Base-by-base conservation (phyloP, 202 grass and related monocot species). In the Sporobolus alterniflorus region DNA sequence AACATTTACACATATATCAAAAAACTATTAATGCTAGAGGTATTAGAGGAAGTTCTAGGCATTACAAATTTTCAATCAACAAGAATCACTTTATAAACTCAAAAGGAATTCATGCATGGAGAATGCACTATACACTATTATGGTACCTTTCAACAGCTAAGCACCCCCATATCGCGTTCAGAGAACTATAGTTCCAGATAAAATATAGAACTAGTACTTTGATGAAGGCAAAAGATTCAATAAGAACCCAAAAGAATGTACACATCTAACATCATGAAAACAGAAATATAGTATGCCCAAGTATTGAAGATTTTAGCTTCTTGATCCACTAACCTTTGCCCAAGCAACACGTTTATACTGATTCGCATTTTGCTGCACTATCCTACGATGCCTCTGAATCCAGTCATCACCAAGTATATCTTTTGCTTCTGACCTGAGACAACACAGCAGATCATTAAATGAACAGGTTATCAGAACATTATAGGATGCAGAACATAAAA, bases 321-420 rank as follows among this genome's bases (percentile, higher is more conserved):
- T 41, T 34, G 40, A 43, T 78, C 44, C 20, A 79, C 85, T 61
- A 73, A 99, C 93, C 96, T 96, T 99, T 68, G 91, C 91, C 96
- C 96, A 99, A 92, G 96, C 91, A 87, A 98, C 89, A 28, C 93
- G 89, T 76, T 93, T 93, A 73, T 99, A 96, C 78, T 96, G 93
- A 82, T 99, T 96, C 14, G 96, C 96, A 89, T 98, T 98, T 92
- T 94, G 93, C 81, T 98, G 96, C 13, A 98, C 96, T 75, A 92
- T 98, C 77, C 96, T 93, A 52, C 96, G 87, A 69, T 98, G 96
- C 70, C 91, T 98, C 80, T 98, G 96, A 88, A 98, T 90, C 96
- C 96, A 98, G 64, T 98, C 93, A 85, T 98, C 96, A 64, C 96
- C 96, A 72, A 98, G 82, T 90, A 98, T 90, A 87, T 98, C 96